Percentiles rank a stretch among this genome's conserved stretches.
Conservation (phyloP, 257 asterid species). For the Gentiana macrophylla region DNA sequence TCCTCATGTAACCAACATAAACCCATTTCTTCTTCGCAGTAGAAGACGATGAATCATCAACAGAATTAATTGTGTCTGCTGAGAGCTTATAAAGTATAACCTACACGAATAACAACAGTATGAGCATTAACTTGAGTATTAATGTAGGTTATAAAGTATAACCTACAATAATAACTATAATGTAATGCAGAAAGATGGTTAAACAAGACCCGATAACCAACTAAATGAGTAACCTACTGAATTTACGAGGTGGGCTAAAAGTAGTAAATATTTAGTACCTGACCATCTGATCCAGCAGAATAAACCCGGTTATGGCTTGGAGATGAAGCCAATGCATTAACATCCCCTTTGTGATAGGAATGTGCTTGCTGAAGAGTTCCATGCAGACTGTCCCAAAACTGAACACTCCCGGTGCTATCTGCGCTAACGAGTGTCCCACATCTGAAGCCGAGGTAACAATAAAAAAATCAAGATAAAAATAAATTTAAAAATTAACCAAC, state of each 20-base stretch:
- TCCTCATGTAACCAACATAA: conserved; percentile 61
- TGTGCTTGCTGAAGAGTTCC: conserved; percentile 87
- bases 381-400: conserved; percentile 81
- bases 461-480: neutral
- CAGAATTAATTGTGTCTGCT: conserved; percentile 31
- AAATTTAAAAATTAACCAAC: neutral
- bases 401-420: conserved; percentile 86
- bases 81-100: conserved; percentile 77
- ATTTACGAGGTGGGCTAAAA: neutral
- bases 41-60: conserved; percentile 21
- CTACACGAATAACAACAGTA: conserved; percentile 19
- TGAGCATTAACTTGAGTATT: conserved; percentile 2
- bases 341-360: conserved; percentile 88
- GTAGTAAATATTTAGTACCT: conserved; percentile 36
- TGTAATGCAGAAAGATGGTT: too few species aligned
- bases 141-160: neutral
- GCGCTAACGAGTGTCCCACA: conserved; percentile 60
- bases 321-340: conserved; percentile 74
- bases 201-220: too few species aligned
- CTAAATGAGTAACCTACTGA: too few species aligned
- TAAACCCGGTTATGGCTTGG: conserved; percentile 81
- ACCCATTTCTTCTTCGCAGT: conserved; percentile 60
- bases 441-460: conserved; percentile 18
- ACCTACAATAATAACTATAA: too few species aligned
- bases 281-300: conserved; percentile 97